Evolutionary conservation across 1,284 basidiomycete species (phyloP).

Genomic region (Agaricales sp.): DNA sequence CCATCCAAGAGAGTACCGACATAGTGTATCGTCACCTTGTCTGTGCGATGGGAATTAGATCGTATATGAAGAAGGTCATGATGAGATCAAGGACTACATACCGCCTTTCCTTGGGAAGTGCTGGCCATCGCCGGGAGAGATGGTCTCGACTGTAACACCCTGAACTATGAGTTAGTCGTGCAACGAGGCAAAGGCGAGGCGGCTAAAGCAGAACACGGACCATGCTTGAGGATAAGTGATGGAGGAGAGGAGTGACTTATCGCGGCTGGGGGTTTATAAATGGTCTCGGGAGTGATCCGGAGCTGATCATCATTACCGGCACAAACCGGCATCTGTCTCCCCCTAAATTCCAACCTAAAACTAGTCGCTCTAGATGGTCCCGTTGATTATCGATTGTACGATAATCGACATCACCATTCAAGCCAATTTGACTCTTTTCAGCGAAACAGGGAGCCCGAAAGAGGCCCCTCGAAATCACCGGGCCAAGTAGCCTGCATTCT

Average conservation of each 20-base stretch:
- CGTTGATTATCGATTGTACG: not conserved
- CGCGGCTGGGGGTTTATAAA: not conserved
- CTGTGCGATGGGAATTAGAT: too few species aligned
- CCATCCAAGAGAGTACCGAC: constrained; percentile 19
- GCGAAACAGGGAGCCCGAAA: not conserved
- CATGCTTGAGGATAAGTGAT: not conserved
- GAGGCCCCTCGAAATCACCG: not conserved
- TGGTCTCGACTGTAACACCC: constrained; percentile 38
- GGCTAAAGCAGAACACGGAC: too few species aligned
- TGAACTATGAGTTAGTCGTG: too few species aligned
- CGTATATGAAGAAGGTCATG: too few species aligned
- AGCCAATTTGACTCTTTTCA: not conserved
- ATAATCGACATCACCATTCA: not conserved
- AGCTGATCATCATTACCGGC: not conserved
- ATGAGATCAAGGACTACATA: too few species aligned
- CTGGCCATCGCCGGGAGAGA: constrained; percentile 32
- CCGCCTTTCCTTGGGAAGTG: constrained; percentile 41
- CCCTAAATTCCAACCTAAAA: not conserved
- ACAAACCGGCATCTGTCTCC: not conserved
- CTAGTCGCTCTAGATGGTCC: not conserved
- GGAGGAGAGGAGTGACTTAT: not conserved
- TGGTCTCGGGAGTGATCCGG: not conserved
- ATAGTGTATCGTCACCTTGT: constrained; percentile 29
- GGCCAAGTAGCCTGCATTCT: not conserved
- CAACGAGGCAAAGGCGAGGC: too few species aligned